A percentile compares a stretch with the other conserved stretches of the same genome.
phyloP scores from a whole-genome alignment of 164 flowering plant species.

The Nelumbo lutea region DNA sequence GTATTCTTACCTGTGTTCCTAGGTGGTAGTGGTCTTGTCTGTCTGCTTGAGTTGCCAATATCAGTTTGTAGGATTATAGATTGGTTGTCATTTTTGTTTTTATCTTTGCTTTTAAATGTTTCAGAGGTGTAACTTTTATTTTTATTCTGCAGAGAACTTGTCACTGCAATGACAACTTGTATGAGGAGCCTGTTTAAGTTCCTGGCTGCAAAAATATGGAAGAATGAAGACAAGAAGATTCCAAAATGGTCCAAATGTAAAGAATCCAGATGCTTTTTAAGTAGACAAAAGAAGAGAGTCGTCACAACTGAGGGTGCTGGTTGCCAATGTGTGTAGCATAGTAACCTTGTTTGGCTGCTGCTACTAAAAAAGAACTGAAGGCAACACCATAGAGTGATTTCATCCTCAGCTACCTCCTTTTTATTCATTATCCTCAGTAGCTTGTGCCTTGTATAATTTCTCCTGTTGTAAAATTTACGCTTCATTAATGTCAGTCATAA shows the following conservation, averaged over 20 bases:
- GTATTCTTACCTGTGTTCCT: too few relatives aligned
- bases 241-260: slow-evolving; percentile 51
- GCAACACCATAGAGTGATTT: too few relatives aligned
- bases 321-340: slow-evolving; percentile 47
- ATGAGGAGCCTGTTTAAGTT: slow-evolving; percentile 44
- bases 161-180: slow-evolving; percentile 29
- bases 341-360: not conserved
- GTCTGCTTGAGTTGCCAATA: not conserved
- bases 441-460: too few relatives aligned
- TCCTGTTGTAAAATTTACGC: too few relatives aligned
- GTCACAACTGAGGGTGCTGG: slow-evolving; percentile 29
- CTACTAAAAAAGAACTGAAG: not conserved
- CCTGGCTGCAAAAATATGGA: slow-evolving; percentile 49
- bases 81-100: not conserved
- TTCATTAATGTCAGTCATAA: too few relatives aligned
- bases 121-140: not conserved
- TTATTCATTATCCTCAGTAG: too few relatives aligned
- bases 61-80: not conserved
- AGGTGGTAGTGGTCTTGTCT: too few relatives aligned
- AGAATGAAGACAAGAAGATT: slow-evolving; percentile 32
- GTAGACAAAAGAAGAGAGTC: slow-evolving; percentile 41
- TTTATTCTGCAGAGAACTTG: slow-evolving; percentile 54
- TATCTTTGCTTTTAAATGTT: not conserved
- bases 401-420: too few relatives aligned
- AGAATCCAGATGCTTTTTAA: slow-evolving; percentile 46